A percentile compares a stretch with the other conserved stretches of the same genome.
Evolutionary conservation across 805 yeast genomes (phyloP).

Genomic region (Barnettozyma wickerhamii): DNA sequence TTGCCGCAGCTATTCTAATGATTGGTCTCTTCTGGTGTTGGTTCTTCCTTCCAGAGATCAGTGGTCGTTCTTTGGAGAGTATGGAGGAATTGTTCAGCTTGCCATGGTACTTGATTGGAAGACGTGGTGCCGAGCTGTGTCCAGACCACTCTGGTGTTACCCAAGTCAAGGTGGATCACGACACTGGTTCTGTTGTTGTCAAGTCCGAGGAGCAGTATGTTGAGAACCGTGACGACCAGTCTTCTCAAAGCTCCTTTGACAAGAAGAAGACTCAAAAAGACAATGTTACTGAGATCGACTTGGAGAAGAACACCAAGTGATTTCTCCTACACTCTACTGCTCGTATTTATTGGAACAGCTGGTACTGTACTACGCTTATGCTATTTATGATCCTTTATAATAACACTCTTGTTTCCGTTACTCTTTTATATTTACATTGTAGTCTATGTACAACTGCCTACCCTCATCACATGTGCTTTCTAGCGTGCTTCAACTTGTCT

Average conservation of each 20-base stretch:
- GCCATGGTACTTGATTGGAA: constrained; percentile 57
- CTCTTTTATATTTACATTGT: too few species aligned
- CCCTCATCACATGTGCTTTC: constrained; percentile 35
- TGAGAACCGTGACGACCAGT: constrained; percentile 4
- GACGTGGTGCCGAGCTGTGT: constrained; percentile 47
- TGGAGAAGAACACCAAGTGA: background rate
- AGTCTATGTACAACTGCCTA: too few species aligned
- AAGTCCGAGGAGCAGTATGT: constrained; percentile 13
- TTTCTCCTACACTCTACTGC: too few species aligned
- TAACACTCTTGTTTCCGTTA: too few species aligned
- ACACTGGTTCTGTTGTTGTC: constrained; percentile 12
- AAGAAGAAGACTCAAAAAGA: background rate
- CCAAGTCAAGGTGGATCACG: constrained; percentile 14
- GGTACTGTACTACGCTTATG: too few species aligned
- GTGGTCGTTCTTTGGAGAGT: constrained; percentile 36
- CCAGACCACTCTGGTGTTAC: constrained; percentile 45
- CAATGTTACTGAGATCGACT: background rate
- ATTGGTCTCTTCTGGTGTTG: constrained; percentile 38
- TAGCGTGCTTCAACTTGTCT: constrained; percentile 49
- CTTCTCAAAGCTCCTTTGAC: background rate
- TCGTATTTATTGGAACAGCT: too few species aligned
- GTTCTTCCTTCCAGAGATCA: constrained; percentile 35
- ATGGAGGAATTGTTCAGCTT: constrained; percentile 35
- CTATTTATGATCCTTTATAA: too few species aligned
- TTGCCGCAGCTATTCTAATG: constrained; percentile 40